These are phyloP conservation scores for Maudiozyma serrabonitensis DNA, from an alignment of 805 yeast species.

Conservation along the genomic window DNA sequence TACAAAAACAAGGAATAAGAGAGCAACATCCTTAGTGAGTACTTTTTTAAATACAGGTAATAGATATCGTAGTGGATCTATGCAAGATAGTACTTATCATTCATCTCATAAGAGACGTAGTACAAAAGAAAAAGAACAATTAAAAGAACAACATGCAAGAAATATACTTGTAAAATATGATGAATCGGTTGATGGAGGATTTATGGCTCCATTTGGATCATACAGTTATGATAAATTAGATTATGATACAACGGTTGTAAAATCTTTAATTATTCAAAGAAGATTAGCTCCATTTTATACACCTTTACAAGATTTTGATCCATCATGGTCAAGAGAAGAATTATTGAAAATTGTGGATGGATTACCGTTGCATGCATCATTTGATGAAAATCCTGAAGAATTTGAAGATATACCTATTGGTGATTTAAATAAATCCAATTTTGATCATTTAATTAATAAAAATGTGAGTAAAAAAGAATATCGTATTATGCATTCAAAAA, in stretches of 20 bases:
- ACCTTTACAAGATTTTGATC: slow-evolving; percentile 75
- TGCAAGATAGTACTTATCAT: slow-evolving; percentile 1
- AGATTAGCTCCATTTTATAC: slow-evolving; percentile 82
- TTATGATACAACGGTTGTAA: slow-evolving; percentile 65
- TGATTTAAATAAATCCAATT: slow-evolving; percentile 16
- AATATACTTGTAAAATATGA: slow-evolving; percentile 49
- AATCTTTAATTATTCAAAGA: slow-evolving; percentile 57
- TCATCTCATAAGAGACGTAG: slow-evolving; percentile 27
- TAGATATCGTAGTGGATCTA: slow-evolving; percentile 20
- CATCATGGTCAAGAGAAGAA: slow-evolving; percentile 61
- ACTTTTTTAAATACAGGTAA: slow-evolving; percentile 13
- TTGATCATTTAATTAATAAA: slow-evolving; percentile 25
- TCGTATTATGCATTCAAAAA: slow-evolving; percentile 21
- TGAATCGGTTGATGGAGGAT: slow-evolving; percentile 91
- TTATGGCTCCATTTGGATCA: slow-evolving; percentile 81
- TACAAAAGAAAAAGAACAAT: slow-evolving; percentile 46
- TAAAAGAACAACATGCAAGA: slow-evolving; percentile 44
- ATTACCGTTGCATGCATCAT: slow-evolving; percentile 47
- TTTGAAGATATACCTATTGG: slow-evolving; percentile 29
- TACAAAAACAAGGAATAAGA: slow-evolving; percentile 10
- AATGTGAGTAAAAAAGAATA: slow-evolving; percentile 24
- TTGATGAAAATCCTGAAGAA: slow-evolving; percentile 30
- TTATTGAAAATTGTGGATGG: slow-evolving; percentile 43
- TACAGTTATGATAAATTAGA: slow-evolving; percentile 66
- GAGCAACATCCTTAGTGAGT: slow-evolving; percentile 23